These are phyloP conservation scores for Phialophora expanda DNA, from an alignment of 2,329 filamentous ascomycete genomes.

Conservation along the genomic window DNA sequence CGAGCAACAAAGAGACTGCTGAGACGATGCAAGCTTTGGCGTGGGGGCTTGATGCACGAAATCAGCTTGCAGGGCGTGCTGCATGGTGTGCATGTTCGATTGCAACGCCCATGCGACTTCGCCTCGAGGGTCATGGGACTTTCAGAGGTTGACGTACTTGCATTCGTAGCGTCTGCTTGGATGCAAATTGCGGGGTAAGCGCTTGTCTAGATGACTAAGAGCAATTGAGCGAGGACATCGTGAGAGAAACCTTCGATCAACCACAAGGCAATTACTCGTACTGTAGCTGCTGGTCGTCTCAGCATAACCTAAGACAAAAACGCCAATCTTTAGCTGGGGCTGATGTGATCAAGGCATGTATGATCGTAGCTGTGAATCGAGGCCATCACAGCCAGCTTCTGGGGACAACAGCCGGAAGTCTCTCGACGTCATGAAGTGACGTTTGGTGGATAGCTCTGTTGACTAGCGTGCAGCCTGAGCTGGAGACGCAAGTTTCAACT, in stretches of 20 bases:
- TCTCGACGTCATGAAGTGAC: conserved; percentile 30
- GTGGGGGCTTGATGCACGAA: conserved; percentile 12
- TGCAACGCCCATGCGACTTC: conserved; percentile 13
- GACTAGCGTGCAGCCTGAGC: not conserved
- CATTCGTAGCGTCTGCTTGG: not conserved
- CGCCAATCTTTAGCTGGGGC: not conserved
- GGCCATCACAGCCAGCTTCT: not conserved
- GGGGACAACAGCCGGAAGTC: not conserved
- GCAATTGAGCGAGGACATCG: not conserved
- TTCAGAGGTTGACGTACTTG: conserved; percentile 16
- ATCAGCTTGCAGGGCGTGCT: conserved; percentile 13
- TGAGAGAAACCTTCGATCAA: not conserved
- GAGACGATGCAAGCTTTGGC: conserved; percentile 1
- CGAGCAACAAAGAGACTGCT: not conserved
- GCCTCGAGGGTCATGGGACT: conserved; percentile 24
- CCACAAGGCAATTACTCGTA: not conserved
- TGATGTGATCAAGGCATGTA: not conserved
- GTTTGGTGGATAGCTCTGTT: conserved; percentile 23
- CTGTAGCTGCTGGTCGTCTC: not conserved
- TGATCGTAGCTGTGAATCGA: not conserved
- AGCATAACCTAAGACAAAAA: not conserved
- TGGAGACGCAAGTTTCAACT: not conserved
- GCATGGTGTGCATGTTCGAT: conserved; percentile 13
- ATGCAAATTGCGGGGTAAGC: conserved; percentile 19
- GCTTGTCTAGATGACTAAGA: conserved; percentile 16